Evolutionary conservation across 2,329 filamentous ascomycete genomes (phyloP).

Genomic region (Trichoderma sp.): DNA sequence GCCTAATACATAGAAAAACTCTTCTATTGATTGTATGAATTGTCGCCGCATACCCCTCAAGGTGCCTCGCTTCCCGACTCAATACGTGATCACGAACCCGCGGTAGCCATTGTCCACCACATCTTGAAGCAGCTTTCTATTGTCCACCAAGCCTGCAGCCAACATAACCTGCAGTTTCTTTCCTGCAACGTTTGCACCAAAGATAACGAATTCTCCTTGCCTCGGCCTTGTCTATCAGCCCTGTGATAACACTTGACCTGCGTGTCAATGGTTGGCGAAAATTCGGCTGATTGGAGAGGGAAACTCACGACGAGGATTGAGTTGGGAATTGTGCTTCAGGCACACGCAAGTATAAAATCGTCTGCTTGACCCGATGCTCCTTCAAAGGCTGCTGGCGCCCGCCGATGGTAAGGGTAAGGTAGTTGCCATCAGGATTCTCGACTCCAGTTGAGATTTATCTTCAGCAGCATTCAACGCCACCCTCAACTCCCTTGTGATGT

Average conservation of each 20-base stretch:
- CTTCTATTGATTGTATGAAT: not conserved
- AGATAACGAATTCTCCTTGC: conserved; percentile 6
- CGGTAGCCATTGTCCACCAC: not conserved
- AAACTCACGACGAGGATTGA: conserved; percentile 1
- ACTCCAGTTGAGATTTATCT: conserved; percentile 1
- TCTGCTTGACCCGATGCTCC: not conserved
- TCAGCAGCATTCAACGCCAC: too few relatives aligned
- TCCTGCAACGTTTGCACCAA: not conserved
- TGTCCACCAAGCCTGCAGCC: not conserved
- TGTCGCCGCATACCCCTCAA: too few relatives aligned
- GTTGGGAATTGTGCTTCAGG: not conserved
- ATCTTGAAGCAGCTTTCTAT: not conserved
- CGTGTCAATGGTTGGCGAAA: not conserved
- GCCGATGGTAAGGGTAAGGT: not conserved
- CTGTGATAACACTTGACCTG: not conserved
- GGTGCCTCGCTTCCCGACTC: not conserved
- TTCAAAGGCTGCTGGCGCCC: not conserved
- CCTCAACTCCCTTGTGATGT: too few relatives aligned
- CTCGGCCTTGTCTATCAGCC: not conserved
- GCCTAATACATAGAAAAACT: not conserved
- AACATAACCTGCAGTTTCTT: not conserved
- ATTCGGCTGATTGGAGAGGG: not conserved
- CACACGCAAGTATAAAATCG: not conserved
- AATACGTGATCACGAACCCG: not conserved
- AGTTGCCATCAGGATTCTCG: not conserved